Evolutionary conservation across 2,329 filamentous ascomycete species (phyloP), one percentile per base, ranked within the genome.

Genomic region (Hypoxylon sp.): DNA sequence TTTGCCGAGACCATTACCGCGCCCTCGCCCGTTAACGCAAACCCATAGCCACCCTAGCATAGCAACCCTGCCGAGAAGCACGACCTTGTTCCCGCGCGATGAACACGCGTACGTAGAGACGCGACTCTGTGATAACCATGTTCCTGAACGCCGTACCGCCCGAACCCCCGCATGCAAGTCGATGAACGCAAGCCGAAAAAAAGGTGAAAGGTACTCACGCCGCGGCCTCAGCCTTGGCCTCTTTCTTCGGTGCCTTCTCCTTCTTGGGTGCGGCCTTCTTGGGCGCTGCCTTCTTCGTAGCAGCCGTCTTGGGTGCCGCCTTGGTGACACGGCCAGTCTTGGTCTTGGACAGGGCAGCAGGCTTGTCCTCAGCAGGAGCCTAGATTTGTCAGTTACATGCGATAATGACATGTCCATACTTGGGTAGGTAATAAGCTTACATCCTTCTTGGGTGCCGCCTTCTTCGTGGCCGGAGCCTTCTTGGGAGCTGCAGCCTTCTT

Each of bases 271-370:
- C 64, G 7, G 66, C 68, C 63, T 72, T 72, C 60, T 82, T 80
- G 35, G 79, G 75, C 6, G 80, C 75, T 17, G 76, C 74, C 69
- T 79, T 77, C 69, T 77, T 60, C 26, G 64, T 80, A 23, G 79
- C 75, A 48, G 78, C 78, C 37, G 80, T 76, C 71, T 75, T 75
- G 55, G 80, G 77, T 31, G 81, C 78, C 20, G 82, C 80, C 86
- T 95, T 96, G 69, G 88, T 86, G 69, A 96, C 89, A 67, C 92
- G 89, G 45, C 92, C 91, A 50, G 90, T 88, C 85, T 95, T 95
- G 75, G 91, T 81, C 67, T 81, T 82, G 52, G 81, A 73, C 26
- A 92, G 78, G 45, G 80, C 71, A 31, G 77, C 51, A 20, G 70
- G 65, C 65, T 71, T 71, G 3, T 78, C 77, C 47, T 74, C 71